Evolutionary conservation across 2,329 filamentous ascomycete species (phyloP), one percentile per base, ranked within the genome.

Genomic region (Zarea fungicola): DNA sequence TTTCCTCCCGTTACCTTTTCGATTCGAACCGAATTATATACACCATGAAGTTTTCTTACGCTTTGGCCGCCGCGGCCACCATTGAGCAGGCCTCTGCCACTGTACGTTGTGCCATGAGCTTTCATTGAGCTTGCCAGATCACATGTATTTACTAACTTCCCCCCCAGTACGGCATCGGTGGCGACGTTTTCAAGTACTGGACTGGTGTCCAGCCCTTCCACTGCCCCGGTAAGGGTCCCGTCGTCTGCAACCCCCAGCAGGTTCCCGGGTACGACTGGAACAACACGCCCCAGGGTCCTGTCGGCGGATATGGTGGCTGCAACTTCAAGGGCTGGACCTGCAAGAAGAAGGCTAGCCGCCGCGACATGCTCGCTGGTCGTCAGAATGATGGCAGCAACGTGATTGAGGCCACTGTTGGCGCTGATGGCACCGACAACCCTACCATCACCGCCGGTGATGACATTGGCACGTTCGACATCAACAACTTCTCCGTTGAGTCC

Each of bases 201-300:
- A 50, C 54, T 10, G 47, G 60, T 21, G 71, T 72, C 43, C 58
- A 63, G 48, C 63, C 74, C 52, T 95, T 83, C 75, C 73, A 74
- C 42, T 85, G 76, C 65, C 89, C 89, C 11, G 69, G 72, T 51
- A 89, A 87, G 76, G 81, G 78, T 61, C 72, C 89, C 73, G 93
- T 93, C 73, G 69, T 84, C 60, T 96, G 92, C 70, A 81, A 78
- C 51, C 65, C 77, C n/a, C 67, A 82, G 56, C 87, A 95, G 71
- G 69, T 77, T 54, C 56, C 61, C 19, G 90, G 89, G 42, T 93
- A 87, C 66, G 72, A 85, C 73, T 96, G 86, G 80, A 67, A 68
- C 22, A 78, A 79, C 55, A 76, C 95, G 21, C 58, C 65, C 54
- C 56, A 70, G 29, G 89, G 87, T 37, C 59, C 64, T 14, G 83